These are phyloP conservation scores for Thyridium curvatum DNA, from an alignment of 2,329 filamentous ascomycete species.

Conservation along the genomic window DNA sequence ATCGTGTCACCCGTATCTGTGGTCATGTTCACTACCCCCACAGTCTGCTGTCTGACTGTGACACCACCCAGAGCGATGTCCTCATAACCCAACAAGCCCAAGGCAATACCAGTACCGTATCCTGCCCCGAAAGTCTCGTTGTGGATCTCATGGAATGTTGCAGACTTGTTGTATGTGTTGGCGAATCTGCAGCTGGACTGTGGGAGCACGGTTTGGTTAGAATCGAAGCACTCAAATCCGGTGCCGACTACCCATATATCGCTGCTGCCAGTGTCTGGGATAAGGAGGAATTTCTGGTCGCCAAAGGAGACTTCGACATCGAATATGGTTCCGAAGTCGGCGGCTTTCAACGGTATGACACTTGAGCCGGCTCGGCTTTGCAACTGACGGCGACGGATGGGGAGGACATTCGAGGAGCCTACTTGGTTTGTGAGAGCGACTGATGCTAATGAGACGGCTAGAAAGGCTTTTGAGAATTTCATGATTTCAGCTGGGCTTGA, in stretches of 20 bases:
- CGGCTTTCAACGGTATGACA: not conserved
- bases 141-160: not conserved
- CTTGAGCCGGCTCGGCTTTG: too few relatives aligned
- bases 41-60: slow-evolving; percentile 9
- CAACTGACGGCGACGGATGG: too few relatives aligned
- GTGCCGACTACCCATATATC: slow-evolving; percentile 1
- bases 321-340: not conserved
- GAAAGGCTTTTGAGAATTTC: too few relatives aligned
- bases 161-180: not conserved
- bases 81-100: slow-evolving; percentile 10
- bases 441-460: too few relatives aligned
- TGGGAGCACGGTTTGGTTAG: not conserved
- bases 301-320: slow-evolving; percentile 2
- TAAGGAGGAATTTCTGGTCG: slow-evolving; percentile 1
- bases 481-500: too few relatives aligned
- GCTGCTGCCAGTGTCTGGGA: slow-evolving; percentile 1
- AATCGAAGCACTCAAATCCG: not conserved
- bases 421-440: too few relatives aligned
- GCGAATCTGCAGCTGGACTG: not conserved
- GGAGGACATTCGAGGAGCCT: too few relatives aligned
- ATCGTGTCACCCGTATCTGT: slow-evolving; percentile 11
- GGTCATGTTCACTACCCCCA: slow-evolving; percentile 13
- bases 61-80: slow-evolving; percentile 13
- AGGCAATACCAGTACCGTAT: slow-evolving; percentile 9
- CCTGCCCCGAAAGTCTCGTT: too few relatives aligned